Evolutionary conservation across 148 eudicot genomes (phyloP), one percentile per base, ranked within the genome.

Genomic region (Camellia japonica): DNA sequence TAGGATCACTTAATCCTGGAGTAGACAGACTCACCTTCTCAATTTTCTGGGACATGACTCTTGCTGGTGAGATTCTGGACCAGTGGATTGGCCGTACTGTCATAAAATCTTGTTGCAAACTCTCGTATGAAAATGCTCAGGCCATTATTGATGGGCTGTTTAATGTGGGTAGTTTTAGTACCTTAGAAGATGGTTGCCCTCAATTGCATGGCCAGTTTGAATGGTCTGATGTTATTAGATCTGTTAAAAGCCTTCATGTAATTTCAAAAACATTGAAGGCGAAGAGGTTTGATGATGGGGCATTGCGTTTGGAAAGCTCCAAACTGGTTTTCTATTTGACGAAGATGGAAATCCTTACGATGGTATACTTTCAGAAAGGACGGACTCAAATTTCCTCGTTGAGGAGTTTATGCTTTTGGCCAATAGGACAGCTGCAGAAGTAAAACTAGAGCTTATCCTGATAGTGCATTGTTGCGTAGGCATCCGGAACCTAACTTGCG

Each of bases 391-490:
- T 76, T 90, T 86, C 56, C 88, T 95, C 12, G 92, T 93, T 46
- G 99, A 95, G 88, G 99, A 95, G 80, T 92, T 92, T 63, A 95
- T 95, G 97, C 95, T 95, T 82, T 87, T 95, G 87, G 99, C 99
- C 60, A 95, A 93, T 80, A 85, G 85, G 23, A 93, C 97, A 12
- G 97, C 91, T 80, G 99, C 99, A 9, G 97, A 95, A 84, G 87
- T 95, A 55, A 88, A 74, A 85, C 86, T 51, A 89, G 91, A 77
- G 93, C 95, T 67, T 95, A 87, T 85, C 97, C 99, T 11, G 84
- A 85, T 78, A 73, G 85, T 85, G 89, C 97, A 71, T 82, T 95
- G 80, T 77, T 95, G 88, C 89, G 97, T 75, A 92, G 91, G 84
- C 99, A 95, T 82, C 97, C 99, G 16, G 93, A 92, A 80, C 99